Percentiles rank a stretch among this genome's conserved stretches.
Conservation (phyloP, 345 rosid species). For the Crucihimalaya himalaica region DNA sequence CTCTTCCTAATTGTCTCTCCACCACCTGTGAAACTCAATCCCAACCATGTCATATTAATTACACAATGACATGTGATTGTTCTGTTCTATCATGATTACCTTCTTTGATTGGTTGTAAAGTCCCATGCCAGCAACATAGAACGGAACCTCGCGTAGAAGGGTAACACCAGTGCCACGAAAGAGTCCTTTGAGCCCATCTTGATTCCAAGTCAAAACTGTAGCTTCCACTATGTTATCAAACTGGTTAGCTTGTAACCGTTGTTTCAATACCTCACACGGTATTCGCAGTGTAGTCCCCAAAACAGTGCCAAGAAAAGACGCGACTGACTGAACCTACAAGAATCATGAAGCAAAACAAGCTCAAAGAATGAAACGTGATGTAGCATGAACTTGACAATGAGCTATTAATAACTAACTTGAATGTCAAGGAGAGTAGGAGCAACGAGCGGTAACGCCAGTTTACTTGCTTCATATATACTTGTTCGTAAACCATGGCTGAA, state of each 20-base stretch:
- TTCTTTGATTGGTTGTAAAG: constrained; percentile 87
- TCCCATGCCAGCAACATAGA: constrained; percentile 90
- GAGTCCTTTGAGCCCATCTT: constrained; percentile 80
- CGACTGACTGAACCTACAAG: constrained; percentile 76
- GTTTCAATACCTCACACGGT: constrained; percentile 95
- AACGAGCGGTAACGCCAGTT: constrained; percentile 64
- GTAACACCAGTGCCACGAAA: constrained; percentile 95
- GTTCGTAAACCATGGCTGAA: constrained; percentile 90
- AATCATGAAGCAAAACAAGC: neutral
- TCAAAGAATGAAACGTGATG: constrained; percentile 8
- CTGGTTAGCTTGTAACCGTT: constrained; percentile 91
- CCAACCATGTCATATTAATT: neutral
- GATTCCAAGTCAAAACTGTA: constrained; percentile 71
- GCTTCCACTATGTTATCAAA: constrained; percentile 87
- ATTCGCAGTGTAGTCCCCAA: constrained; percentile 86
- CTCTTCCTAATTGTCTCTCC: constrained; percentile 65
- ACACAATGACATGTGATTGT: neutral
- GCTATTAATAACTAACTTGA: constrained; percentile 61
- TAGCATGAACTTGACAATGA: neutral
- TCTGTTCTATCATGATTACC: constrained; percentile 42
- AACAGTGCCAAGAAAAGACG: constrained; percentile 82
- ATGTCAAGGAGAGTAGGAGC: constrained; percentile 81
- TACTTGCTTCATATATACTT: constrained; percentile 86
- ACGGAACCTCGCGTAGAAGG: constrained; percentile 90
- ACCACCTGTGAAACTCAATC: constrained; percentile 48